Base-by-base conservation (phyloP, 768 basidiomycete genomes). In the Hemileccinum rubropunctum region DNA sequence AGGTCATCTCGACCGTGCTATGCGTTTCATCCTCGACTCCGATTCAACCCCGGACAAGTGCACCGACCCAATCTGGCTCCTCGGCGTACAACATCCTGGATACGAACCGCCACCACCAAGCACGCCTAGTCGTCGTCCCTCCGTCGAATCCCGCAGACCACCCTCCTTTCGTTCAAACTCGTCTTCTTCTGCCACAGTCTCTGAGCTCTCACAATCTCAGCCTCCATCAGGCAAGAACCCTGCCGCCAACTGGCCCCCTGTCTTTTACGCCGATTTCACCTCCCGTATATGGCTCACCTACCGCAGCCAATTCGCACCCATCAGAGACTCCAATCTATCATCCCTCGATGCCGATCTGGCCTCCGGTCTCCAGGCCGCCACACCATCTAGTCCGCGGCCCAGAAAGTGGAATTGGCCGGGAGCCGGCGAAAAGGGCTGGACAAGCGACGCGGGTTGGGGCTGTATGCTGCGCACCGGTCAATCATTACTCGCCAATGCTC, bases 401-500 rank as follows among this genome's bases (percentile, higher is more conserved):
- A 75, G 73, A 64, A 71, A 79, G 34, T 86, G 88, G 80, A 79
- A 80, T 37, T 86, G 86, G 82, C 73, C 75, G 13, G 75, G 69
- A 17, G 62, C 78, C 0, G 82, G 81, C 1, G 86, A 89, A 66
- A 86, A 84, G 60, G 88, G 86, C 0, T 87, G 93, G 80, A 86
- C 87, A 14, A 86, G 80, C 54, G 91, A 95, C 69, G 74, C 86
- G 0, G 91, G 92, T 0, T 94, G 91, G 91, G 91, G 91, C 0
- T 95, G 92, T 62, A 95, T 95, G 91, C 66, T 95, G 35, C 71
- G 91, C 23, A 95, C 91, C 0, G 91, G 91, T 1, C 91, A 95
- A 67, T 85, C 84, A 49, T 59, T 95, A 52, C 72, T 95, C 20
- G 91, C 88, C 7, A 93, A 89, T 47, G 80, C 89, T 1, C 70